Evolutionary conservation across 2,329 filamentous ascomycete genomes (phyloP), one percentile per base, ranked within the genome.

Genomic region (Juglanconis sp.): DNA sequence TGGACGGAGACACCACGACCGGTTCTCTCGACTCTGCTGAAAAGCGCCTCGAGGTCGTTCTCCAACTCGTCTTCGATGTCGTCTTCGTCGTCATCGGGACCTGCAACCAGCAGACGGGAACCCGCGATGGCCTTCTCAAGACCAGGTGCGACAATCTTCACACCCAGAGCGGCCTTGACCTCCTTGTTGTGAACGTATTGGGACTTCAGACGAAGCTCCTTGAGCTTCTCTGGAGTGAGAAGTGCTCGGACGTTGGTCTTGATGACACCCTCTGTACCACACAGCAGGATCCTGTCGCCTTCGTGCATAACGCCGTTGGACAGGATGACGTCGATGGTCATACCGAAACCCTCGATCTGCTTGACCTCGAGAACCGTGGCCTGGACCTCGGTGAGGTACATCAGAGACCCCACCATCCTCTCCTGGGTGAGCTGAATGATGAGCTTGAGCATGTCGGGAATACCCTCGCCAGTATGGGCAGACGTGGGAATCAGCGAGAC

Each of bases 181-280:
- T 96, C 92, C 81, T 99, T 98, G 81, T 99, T 97, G 81, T 99
- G 96, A 35, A 99, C 94, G 70, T 99, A 99, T 64, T 88, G 85
- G 3, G 93, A 96, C 79, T 98, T 98, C 69, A 99, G 86, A 74
- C 96, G 92, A 65, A 99, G 77, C 74, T 99, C 95, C 72, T 92
- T 95, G 73, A 99, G 87, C 63, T 92, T 91, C 10, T 92, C 93
- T 1, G 95, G 95, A 3, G 95, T 99, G 56, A 99, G 82, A 32
- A 99, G 83, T 13, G 95, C 96, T 78, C 95, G 87, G 69, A 99
- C 95, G 68, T 97, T 97, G 6, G 95, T 99, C 62, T 88, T 86
- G 72, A 99, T 99, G 56, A 92, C 88, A 34, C 96, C 95, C 72
- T 98, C 95, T n/a, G 94, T 90, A 81, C 95, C 95, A 72, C 95